Conservation (phyloP, 768 basidiomycete species). For the Rhodosporidiobolus sp. region DNA sequence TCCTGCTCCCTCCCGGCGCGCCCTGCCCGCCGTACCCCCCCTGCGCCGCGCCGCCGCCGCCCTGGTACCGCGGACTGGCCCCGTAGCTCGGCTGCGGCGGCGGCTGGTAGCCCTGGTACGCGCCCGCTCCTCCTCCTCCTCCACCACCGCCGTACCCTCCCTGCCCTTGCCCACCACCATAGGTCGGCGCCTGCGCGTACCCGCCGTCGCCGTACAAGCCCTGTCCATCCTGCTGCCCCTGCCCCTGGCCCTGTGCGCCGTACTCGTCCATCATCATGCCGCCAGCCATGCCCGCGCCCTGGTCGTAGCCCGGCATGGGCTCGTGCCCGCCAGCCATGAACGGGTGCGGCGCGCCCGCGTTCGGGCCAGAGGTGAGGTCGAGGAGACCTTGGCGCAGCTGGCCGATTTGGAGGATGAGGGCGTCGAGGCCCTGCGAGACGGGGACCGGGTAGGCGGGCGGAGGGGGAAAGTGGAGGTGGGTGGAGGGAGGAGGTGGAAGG, state of each 20-base stretch:
- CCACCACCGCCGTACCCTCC: conserved; percentile 5
- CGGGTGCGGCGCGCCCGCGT: background rate
- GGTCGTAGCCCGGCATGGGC: background rate
- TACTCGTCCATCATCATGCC: background rate
- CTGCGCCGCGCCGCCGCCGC: no score
- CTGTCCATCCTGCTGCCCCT: no score
- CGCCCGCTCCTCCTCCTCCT: background rate
- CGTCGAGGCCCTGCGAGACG: conserved; percentile 40
- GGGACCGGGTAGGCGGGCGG: background rate
- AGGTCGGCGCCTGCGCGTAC: background rate
- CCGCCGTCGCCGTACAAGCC: background rate
- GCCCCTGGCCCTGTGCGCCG: background rate
- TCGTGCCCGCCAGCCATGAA: no score
- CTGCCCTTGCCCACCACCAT: background rate
- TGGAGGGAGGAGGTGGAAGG: no score
- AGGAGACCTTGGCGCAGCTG: conserved; percentile 35
- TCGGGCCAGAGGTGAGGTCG: conserved; percentile 30
- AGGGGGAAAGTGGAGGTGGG: background rate
- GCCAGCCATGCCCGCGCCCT: background rate
- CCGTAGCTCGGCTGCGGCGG: conserved; percentile 5
- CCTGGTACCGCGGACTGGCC: background rate
- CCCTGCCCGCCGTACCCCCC: background rate
- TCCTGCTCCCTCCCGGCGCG: background rate
- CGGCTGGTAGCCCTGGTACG: conserved; percentile 4
- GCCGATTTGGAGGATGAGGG: conserved; percentile 40